Evolutionary conservation across 1,139 yeast species (phyloP).

Genomic region (Kazachstania sp.): DNA sequence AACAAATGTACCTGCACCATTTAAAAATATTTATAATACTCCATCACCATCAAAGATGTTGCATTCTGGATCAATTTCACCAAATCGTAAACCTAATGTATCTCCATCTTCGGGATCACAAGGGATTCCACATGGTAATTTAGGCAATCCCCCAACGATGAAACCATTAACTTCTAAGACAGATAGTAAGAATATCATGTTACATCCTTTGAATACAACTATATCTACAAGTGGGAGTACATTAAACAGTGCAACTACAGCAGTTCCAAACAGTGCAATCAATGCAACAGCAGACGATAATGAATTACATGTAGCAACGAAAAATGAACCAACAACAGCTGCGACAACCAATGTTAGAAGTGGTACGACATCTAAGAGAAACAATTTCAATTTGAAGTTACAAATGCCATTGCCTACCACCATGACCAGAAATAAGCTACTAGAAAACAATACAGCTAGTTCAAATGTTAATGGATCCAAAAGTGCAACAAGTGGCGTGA

Average conservation of each 20-base stretch:
- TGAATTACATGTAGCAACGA: slow-evolving; percentile 4
- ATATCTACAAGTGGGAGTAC: slow-evolving; percentile 8
- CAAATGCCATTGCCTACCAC: slow-evolving; percentile 45
- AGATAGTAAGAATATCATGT: slow-evolving; percentile 39
- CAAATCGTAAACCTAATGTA: slow-evolving; percentile 6
- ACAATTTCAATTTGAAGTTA: slow-evolving; percentile 37
- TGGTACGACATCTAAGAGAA: slow-evolving; percentile 17
- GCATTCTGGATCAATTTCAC: slow-evolving; percentile 1
- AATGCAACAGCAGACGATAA: slow-evolving; percentile 3
- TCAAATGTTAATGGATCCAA: background rate
- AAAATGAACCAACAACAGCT: slow-evolving; percentile 14
- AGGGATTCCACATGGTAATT: background rate
- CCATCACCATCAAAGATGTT: slow-evolving; percentile 21
- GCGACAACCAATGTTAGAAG: background rate
- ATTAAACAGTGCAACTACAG: background rate
- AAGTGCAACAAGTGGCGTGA: background rate
- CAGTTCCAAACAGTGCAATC: background rate
- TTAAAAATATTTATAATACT: slow-evolving; percentile 12
- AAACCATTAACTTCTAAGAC: slow-evolving; percentile 18
- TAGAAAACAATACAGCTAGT: slow-evolving; percentile 14
- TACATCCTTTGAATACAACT: slow-evolving; percentile 53
- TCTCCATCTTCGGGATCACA: slow-evolving; percentile 13
- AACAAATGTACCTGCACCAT: background rate
- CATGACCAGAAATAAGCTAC: slow-evolving; percentile 28
- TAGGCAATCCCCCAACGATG: slow-evolving; percentile 21